A percentile compares a stretch with the other conserved stretches of the same genome.
Conservation (phyloP, 75 land plant genomes). For the Sequoiadendron giganteum region DNA sequence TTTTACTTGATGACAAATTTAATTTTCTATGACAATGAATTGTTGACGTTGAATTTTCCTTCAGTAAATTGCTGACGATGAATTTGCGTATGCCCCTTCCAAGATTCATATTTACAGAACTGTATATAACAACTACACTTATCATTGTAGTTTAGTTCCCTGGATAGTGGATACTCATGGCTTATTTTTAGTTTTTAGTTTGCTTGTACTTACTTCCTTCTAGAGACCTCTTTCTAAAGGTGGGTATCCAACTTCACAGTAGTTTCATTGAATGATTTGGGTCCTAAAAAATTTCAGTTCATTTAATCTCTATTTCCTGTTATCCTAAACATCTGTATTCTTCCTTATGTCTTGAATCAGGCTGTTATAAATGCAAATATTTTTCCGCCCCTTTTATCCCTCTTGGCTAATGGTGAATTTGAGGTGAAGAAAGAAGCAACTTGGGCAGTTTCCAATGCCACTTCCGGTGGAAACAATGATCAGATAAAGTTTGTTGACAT, state of each 20-base stretch:
- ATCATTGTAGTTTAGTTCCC: background rate
- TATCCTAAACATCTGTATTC: background rate
- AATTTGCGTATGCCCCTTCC: too few species aligned
- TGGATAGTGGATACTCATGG: background rate
- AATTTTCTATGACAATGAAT: too few species aligned
- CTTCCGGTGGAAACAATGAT: conserved; percentile 73
- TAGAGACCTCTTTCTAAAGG: background rate
- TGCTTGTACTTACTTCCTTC: background rate
- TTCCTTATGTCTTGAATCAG: conserved; percentile 20
- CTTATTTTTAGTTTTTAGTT: background rate
- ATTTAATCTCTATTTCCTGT: background rate
- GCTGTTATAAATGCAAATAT: conserved; percentile 86
- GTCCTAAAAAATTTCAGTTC: background rate
- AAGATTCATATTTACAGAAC: background rate
- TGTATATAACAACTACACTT: background rate
- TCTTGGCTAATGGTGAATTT: conserved; percentile 75
- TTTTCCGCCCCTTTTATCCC: conserved; percentile 60
- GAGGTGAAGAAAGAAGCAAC: conserved; percentile 91
- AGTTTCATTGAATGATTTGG: background rate
- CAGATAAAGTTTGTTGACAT: conserved; percentile 62
- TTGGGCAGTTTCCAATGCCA: conserved; percentile 90
- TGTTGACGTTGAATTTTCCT: too few species aligned
- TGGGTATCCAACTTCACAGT: too few species aligned
- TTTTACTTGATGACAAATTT: too few species aligned
- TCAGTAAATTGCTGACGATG: too few species aligned